Conservation (phyloP, 1,284 basidiomycete species). For the Ganoderma leucocontextum region DNA sequence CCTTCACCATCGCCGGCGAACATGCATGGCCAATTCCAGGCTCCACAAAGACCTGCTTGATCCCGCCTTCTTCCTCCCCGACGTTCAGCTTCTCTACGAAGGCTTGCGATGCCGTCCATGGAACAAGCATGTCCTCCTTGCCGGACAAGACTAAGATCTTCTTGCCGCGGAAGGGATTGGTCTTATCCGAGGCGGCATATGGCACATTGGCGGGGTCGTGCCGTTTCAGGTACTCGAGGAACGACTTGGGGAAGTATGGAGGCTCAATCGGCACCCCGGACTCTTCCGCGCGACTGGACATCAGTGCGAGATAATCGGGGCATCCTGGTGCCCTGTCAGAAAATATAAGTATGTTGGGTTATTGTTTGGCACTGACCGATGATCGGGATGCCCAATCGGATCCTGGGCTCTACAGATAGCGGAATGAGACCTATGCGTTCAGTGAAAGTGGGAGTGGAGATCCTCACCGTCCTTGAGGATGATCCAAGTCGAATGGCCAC, state of each 20-base stretch:
- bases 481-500: slow-evolving; percentile 84
- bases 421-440: not conserved
- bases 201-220: slow-evolving; percentile 54
- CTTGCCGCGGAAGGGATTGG: slow-evolving; percentile 73
- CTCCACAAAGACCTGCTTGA: slow-evolving; percentile 57
- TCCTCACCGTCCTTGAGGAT: slow-evolving; percentile 63
- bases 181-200: slow-evolving; percentile 43
- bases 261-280: slow-evolving; percentile 55
- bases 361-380: slow-evolving; percentile 54
- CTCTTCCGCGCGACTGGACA: slow-evolving; percentile 63
- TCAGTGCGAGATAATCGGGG: slow-evolving; percentile 74
- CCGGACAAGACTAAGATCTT: slow-evolving; percentile 76
- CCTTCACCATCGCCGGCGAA: slow-evolving; percentile 59
- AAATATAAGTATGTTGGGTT: too few relatives aligned
- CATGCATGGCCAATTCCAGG: slow-evolving; percentile 60
- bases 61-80: slow-evolving; percentile 49
- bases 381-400: slow-evolving; percentile 78
- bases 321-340: slow-evolving; percentile 47
- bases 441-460: slow-evolving; percentile 8
- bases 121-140: slow-evolving; percentile 61
- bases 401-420: slow-evolving; percentile 62
- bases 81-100: slow-evolving; percentile 63
- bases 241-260: slow-evolving; percentile 65
- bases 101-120: slow-evolving; percentile 56
- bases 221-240: slow-evolving; percentile 55